These are phyloP conservation scores for Biscutella laevigata DNA, from an alignment of 441 rosid genomes.

Conservation along the genomic window DNA sequence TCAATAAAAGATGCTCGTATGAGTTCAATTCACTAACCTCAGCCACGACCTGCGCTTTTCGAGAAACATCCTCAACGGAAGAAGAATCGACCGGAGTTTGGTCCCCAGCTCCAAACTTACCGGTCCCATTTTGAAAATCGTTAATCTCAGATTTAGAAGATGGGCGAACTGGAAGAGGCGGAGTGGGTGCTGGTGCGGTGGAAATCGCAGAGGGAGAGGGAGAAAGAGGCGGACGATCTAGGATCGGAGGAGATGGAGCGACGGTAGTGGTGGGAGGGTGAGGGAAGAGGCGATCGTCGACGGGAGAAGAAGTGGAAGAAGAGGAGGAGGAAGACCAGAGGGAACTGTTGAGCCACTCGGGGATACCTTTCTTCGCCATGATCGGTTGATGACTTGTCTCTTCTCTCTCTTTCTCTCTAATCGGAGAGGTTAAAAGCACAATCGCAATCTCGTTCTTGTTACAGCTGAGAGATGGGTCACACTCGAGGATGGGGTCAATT, in stretches of 20 bases:
- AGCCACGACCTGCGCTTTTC: conserved; percentile 64
- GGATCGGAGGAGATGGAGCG: conserved; percentile 22
- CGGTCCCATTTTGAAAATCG: conserved; percentile 28
- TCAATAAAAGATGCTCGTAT: not conserved
- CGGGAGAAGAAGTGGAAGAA: conserved; percentile 27
- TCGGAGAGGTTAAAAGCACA: not conserved
- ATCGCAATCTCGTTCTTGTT: not conserved
- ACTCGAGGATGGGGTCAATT: no score
- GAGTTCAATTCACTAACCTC: conserved; percentile 37
- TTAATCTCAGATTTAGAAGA: conserved; percentile 36
- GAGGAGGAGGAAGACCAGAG: conserved; percentile 54
- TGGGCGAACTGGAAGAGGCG: conserved; percentile 32
- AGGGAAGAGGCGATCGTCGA: conserved; percentile 36
- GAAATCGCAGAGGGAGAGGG: conserved; percentile 12
- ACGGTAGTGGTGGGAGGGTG: conserved; percentile 24
- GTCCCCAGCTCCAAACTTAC: conserved; percentile 21
- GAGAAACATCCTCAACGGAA: conserved; percentile 48
- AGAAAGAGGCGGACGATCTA: conserved; percentile 27
- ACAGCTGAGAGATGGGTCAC: not conserved
- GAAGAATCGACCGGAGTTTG: conserved; percentile 21
- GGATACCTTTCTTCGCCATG: conserved; percentile 73
- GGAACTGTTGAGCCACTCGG: conserved; percentile 97
- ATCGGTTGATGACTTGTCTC: not conserved
- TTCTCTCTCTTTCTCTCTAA: not conserved
- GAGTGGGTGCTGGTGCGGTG: conserved; percentile 17